Conservation (phyloP, 2,329 filamentous ascomycete species). For the Aspergillus vadensis region DNA sequence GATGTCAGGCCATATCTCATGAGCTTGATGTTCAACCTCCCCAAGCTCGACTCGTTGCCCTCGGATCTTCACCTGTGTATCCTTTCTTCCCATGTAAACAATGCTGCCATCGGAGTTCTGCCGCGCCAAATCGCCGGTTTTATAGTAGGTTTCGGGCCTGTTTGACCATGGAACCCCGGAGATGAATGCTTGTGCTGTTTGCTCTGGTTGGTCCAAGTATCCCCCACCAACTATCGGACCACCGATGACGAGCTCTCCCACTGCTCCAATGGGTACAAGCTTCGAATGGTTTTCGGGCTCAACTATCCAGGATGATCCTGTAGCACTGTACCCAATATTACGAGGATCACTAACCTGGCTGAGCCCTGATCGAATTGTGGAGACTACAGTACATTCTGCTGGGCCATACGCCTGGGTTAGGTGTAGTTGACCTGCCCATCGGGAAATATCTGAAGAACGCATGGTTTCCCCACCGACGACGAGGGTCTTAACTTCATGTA, state of each 20-base stretch:
- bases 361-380: background rate
- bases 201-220: background rate
- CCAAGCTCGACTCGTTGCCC: constrained; percentile 17
- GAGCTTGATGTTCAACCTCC: constrained; percentile 6
- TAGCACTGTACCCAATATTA: background rate
- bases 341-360: background rate
- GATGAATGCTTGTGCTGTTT: constrained; percentile 6
- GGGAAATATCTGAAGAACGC: background rate
- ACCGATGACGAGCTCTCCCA: constrained; percentile 4
- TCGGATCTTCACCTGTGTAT: constrained; percentile 14
- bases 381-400: constrained; percentile 4
- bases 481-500: constrained; percentile 47
- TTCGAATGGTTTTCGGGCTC: background rate
- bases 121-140: constrained; percentile 29
- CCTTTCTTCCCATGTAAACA: constrained; percentile 7
- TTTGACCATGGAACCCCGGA: background rate
- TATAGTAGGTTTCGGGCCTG: background rate
- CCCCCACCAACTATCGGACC: background rate
- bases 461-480: background rate
- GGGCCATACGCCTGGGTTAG: constrained; percentile 10
- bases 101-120: constrained; percentile 39
- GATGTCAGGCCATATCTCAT: too few species aligned
- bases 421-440: background rate
- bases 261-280: constrained; percentile 9
- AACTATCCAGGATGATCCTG: background rate